Evolutionary conservation across 192 early-diverging fungal genomes (phyloP), one percentile per base, ranked within the genome.

Genomic region (Coemansia sp.): DNA sequence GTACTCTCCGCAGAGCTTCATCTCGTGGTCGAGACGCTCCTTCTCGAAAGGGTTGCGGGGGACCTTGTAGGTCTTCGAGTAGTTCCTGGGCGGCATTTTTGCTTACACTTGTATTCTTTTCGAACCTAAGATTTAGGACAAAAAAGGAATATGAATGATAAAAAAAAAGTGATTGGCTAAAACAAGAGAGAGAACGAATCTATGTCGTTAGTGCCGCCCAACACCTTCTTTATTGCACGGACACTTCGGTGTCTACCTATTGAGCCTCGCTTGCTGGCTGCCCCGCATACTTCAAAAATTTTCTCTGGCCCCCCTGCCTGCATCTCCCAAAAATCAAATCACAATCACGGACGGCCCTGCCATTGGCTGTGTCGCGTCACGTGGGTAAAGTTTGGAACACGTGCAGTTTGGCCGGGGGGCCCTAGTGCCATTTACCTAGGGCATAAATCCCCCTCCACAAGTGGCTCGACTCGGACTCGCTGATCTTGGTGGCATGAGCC

Each of bases 1-100:
- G 88, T 91, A 99, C 82, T 95, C 94, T 72, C 97, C 97, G 80
- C 93, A 89, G 67, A 98, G 91, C 89, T 93, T 94, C 71, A 96
- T 85, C 82, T 93, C 91, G 73, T 88, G 87, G 78, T 97, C 95
- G 85, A 98, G 91, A 89, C 97, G 95, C 71, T 93, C 97, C 77
- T 92, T 87, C 84, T 95, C 94, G 85, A 92, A 98, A 56, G 95
- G 94, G 86, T 96, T 90, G 84, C 93, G 91, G 76, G 97, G 97
- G 74, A 99, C 95, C 86, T 94, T 94, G 87, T 90, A 93, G 73
- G 90, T 93, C 89, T 90, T 93, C 70, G 90, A 91, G 75, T 82
- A 82, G 62, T 72, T 82, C 62, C 71, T 82, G 71, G 70, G 70
- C 73, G 79, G 79, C 79, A 82, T 82, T 56, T 61, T 78, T 64